A percentile compares a stretch with the other conserved stretches of the same genome.
phyloP scores from a whole-genome alignment of 1,284 basidiomycete genomes.

The Malassezia restricta region DNA sequence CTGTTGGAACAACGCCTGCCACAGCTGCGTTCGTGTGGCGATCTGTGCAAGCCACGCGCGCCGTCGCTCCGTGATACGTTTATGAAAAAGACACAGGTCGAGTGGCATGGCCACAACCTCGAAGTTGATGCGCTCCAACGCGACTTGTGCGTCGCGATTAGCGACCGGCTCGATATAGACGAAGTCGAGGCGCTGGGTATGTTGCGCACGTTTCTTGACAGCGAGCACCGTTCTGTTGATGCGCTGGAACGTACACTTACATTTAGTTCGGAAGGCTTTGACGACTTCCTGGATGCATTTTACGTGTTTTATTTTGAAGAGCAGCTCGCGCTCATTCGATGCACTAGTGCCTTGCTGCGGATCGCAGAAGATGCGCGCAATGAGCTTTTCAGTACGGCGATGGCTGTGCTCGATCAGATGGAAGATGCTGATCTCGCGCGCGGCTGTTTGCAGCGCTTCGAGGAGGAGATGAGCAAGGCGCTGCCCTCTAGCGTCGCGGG shows the following conservation, averaged over 20 bases:
- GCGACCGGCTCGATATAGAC: constrained; percentile 60
- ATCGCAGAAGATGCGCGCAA: constrained; percentile 55
- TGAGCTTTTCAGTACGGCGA: constrained; percentile 53
- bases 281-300: constrained; percentile 56
- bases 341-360: constrained; percentile 47
- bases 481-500: constrained; percentile 53
- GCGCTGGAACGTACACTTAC: constrained; percentile 1
- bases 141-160: constrained; percentile 59
- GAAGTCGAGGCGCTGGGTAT: constrained; percentile 61
- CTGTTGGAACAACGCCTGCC: constrained; percentile 20
- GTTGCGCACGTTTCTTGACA: constrained; percentile 64
- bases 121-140: constrained; percentile 57
- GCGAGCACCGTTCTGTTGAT: constrained; percentile 56
- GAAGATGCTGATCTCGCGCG: constrained; percentile 56
- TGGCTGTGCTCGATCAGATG: constrained; percentile 54
- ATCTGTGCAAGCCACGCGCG: constrained; percentile 15
- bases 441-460: constrained; percentile 52
- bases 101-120: constrained; percentile 50
- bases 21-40: constrained; percentile 22
- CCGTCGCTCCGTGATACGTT: constrained; percentile 3
- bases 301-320: constrained; percentile 69
- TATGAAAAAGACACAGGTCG: not conserved
- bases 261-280: not conserved
- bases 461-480: constrained; percentile 47
- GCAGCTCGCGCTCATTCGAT: constrained; percentile 57